Evolutionary conservation across 1,284 basidiomycete genomes (phyloP).

Genomic region (Fomitopsis palustris): DNA sequence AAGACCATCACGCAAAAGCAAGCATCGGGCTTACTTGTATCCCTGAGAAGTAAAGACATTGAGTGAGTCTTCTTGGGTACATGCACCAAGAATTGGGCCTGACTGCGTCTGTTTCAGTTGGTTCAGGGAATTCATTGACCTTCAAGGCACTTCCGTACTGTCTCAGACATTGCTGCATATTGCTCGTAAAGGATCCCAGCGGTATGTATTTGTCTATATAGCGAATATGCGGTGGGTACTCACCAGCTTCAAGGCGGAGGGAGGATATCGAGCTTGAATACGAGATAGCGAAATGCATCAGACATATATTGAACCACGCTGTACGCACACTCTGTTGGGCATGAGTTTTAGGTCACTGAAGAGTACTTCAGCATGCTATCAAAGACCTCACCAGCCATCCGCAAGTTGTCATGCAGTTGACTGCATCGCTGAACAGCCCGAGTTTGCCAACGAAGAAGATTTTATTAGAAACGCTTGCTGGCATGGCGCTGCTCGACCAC

Average conservation of each 20-base stretch:
- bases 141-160: conserved; percentile 84
- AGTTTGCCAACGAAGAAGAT: conserved; percentile 80
- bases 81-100: neutral
- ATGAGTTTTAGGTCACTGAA: neutral
- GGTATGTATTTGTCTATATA: conserved; percentile 36
- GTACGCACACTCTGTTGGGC: conserved; percentile 37
- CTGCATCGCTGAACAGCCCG: conserved; percentile 82
- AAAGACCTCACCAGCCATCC: conserved; percentile 79
- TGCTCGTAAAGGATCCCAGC: conserved; percentile 61
- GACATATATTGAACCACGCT: conserved; percentile 77
- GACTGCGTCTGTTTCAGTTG: conserved; percentile 48
- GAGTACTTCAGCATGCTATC: conserved; percentile 55
- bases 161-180: conserved; percentile 78
- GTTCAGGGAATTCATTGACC: conserved; percentile 76
- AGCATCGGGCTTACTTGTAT: conserved; percentile 76
- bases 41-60: conserved; percentile 78
- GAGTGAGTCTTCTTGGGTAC: conserved; percentile 46
- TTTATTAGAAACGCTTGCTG: conserved; percentile 75
- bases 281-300: conserved; percentile 88
- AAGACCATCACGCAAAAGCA: conserved; percentile 81
- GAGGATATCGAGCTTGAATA: conserved; percentile 78
- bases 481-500: conserved; percentile 49
- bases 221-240: neutral
- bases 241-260: conserved; percentile 44
- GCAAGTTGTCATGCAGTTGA: conserved; percentile 79